Evolutionary conservation across 2,329 filamentous ascomycete genomes (phyloP).

Genomic region (Aspergillus fumigatus): DNA sequence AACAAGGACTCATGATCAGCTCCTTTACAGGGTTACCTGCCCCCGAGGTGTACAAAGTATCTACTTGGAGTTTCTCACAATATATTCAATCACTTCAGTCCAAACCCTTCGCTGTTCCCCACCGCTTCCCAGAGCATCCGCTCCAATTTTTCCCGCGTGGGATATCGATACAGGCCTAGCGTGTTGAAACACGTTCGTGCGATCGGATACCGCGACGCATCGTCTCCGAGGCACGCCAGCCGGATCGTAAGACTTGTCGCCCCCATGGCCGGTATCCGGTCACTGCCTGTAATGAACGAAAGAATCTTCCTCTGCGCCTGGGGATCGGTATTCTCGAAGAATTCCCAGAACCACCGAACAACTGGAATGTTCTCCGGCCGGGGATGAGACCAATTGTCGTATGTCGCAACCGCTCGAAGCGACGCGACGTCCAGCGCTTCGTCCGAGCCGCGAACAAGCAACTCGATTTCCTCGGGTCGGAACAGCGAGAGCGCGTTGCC

Average conservation of each 20-base stretch:
- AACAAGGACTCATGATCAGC: background rate
- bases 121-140: constrained; percentile 77
- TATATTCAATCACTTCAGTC: constrained; percentile 55
- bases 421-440: constrained; percentile 74
- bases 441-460: constrained; percentile 79
- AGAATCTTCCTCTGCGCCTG: constrained; percentile 72
- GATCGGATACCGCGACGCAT: constrained; percentile 70
- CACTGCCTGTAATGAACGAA: constrained; percentile 84
- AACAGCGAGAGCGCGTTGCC: constrained; percentile 85
- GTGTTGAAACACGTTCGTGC: constrained; percentile 91
- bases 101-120: constrained; percentile 87
- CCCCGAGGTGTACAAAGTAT: background rate
- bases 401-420: constrained; percentile 70
- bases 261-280: constrained; percentile 84
- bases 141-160: constrained; percentile 62
- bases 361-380: constrained; percentile 59
- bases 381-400: constrained; percentile 69
- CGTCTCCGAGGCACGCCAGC: constrained; percentile 69
- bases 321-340: constrained; percentile 63
- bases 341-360: constrained; percentile 83
- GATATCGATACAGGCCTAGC: constrained; percentile 70
- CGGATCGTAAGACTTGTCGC: constrained; percentile 74
- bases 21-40: constrained; percentile 6
- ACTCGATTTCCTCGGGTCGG: constrained; percentile 84
- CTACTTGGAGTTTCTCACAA: background rate